A percentile compares a stretch with the other conserved stretches of the same genome.
Conservation (phyloP, 331 rosid species). For the Rosa hybrid region DNA sequence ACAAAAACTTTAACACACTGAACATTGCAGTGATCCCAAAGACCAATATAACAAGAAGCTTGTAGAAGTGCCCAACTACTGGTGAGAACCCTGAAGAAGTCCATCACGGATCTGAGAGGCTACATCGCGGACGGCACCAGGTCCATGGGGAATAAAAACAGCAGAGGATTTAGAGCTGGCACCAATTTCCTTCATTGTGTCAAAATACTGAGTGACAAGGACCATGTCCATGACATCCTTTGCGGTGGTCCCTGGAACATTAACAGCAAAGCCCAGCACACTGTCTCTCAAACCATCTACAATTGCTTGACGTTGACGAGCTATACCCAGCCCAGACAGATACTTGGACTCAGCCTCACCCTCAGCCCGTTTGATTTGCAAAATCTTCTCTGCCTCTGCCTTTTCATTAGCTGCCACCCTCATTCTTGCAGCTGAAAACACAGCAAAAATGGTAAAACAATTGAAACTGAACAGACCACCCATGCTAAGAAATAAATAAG, state of each 20-base stretch:
- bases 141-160: constrained; percentile 94
- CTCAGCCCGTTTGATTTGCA: constrained; percentile 85
- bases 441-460: neutral
- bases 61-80: constrained; percentile 17
- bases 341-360: constrained; percentile 93
- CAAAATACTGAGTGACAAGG: constrained; percentile 86
- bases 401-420: constrained; percentile 85
- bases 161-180: constrained; percentile 84
- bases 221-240: constrained; percentile 98
- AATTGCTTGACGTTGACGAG: constrained; percentile 89
- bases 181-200: constrained; percentile 94
- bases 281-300: constrained; percentile 89
- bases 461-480: neutral
- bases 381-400: constrained; percentile 90
- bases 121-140: constrained; percentile 80
- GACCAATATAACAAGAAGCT: constrained; percentile 4
- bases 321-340: constrained; percentile 81
- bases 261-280: constrained; percentile 74
- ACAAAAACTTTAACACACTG: neutral
- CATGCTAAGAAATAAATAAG: neutral
- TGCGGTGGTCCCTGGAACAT: constrained; percentile 84
- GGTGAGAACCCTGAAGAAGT: constrained; percentile 67
- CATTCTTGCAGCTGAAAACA: constrained; percentile 71
- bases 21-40: neutral
- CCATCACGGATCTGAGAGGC: constrained; percentile 87